phyloP scores from a whole-genome alignment of 495 filamentous ascomycete species.

The Lophiotrema nucula region DNA sequence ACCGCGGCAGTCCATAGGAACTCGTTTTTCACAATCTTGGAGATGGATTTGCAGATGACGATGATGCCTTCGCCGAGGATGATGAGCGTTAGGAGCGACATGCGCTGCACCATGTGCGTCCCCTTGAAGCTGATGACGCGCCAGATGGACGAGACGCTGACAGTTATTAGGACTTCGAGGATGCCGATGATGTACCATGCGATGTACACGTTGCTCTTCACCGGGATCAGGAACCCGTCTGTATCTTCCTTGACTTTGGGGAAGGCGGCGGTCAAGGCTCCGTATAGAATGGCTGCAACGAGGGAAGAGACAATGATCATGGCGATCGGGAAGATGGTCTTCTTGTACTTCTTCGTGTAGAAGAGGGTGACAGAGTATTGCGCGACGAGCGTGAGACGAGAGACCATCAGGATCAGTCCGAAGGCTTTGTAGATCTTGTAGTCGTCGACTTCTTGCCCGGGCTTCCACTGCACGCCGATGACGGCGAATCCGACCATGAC shows the following conservation, averaged over 20 bases:
- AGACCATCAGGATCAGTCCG: conserved; percentile 32
- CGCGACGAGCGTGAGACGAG: conserved; percentile 19
- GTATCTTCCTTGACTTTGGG: conserved; percentile 7
- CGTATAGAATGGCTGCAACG: conserved; percentile 29
- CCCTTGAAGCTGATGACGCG: conserved; percentile 61
- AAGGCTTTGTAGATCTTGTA: conserved; percentile 30
- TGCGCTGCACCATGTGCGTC: conserved; percentile 64
- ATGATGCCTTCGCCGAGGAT: conserved; percentile 68
- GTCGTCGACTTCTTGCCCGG: conserved; percentile 18
- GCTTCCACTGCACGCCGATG: conserved; percentile 32
- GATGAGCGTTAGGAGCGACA: conserved; percentile 67
- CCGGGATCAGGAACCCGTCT: conserved; percentile 18
- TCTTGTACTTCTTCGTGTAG: conserved; percentile 25
- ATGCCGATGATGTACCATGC: conserved; percentile 61
- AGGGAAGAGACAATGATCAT: conserved; percentile 24
- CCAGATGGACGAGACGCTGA: conserved; percentile 55
- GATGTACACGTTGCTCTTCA: conserved; percentile 51
- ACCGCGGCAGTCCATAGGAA: conserved; percentile 52
- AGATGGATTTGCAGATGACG: conserved; percentile 51
- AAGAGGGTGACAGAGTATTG: conserved; percentile 29
- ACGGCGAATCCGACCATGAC: conserved; percentile 40
- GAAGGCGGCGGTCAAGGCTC: conserved; percentile 21
- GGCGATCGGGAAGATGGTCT: conserved; percentile 20
- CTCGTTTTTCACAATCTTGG: conserved; percentile 55
- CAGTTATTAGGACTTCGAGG: conserved; percentile 54